Evolutionary conservation across 192 early-diverging fungal genomes (phyloP), one percentile per base, ranked within the genome.

Genomic region (Mortierella antarctica): DNA sequence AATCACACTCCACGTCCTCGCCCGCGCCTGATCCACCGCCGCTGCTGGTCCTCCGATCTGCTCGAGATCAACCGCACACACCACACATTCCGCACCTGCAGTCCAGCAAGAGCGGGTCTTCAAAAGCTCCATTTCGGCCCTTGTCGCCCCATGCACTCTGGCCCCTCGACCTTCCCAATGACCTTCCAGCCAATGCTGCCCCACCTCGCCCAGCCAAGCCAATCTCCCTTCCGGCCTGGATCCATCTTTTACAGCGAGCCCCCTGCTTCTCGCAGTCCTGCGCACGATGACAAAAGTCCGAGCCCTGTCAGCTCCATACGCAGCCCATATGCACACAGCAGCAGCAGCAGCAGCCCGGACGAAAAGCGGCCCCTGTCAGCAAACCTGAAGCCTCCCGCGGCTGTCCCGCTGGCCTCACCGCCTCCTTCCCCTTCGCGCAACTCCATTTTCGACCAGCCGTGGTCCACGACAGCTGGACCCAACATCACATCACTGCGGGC

Each of bases 381-480:
- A 18, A 49, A 71, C 59, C 47, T 44, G 21, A 71, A 62, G 41
- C 59, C 14, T 18, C 50, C 55, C 39, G 49, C 49, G 15, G 2
- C 45, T 15, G 49, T 65, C 56, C 48, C 72, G 6, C 72, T 80
- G 8, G 76, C 59, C 44, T 80, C 76, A 5, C 76, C 76, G 1
- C 76, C 76, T 15, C 76, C 76, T 6, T 80, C 76, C 0, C 76
- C 76, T 40, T 80, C 76, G 2, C 57, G 76, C 21, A 80, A 80
- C 44, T 62, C 76, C 51, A 80, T 80, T 63, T 80, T 80, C 62
- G 64, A 80, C 49, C 68, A 67, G 65, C 58, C 76, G 6, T 80
- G 76, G 76, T 71, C 76, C 11, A 40, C 18, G 47, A 11, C 65
- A 7, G 5, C 69, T 1, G 57, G 75, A 50, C 76, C 76, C 52